Conservation (phyloP, 106 monocot species). For the Phalaenopsis equestris region DNA sequence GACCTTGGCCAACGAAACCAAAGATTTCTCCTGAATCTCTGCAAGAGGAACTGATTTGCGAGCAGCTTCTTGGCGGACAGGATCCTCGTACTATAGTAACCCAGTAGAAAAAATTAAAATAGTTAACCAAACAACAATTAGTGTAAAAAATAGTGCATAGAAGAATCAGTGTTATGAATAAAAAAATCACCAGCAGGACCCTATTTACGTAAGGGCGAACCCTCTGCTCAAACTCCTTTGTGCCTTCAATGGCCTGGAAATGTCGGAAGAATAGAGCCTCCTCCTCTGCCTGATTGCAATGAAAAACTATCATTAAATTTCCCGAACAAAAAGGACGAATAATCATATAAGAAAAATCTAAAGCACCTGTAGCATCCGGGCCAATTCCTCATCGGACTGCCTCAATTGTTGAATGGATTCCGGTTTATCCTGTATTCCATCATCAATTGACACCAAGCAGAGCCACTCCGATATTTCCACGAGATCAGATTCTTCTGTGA, state of each 20-base stretch:
- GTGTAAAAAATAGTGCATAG: conserved; percentile 1
- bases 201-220: conserved; percentile 45
- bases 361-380: conserved; percentile 63
- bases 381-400: conserved; percentile 75
- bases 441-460: conserved; percentile 46
- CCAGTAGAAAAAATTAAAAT: not conserved
- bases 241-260: conserved; percentile 18
- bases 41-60: conserved; percentile 67
- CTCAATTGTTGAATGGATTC: conserved; percentile 1
- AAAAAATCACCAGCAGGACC: conserved; percentile 49
- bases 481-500: conserved; percentile 59
- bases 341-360: not conserved
- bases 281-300: conserved; percentile 65
- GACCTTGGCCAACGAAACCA: conserved; percentile 82
- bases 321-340: not conserved
- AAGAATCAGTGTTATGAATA: not conserved
- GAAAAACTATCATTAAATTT: not conserved
- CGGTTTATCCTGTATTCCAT: conserved; percentile 13
- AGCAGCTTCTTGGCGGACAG: conserved; percentile 63
- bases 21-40: conserved; percentile 80
- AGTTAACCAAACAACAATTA: not conserved
- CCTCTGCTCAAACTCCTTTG: conserved; percentile 43
- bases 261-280: conserved; percentile 69
- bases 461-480: conserved; percentile 46
- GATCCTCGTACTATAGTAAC: conserved; percentile 67